Evolutionary conservation across 768 basidiomycete genomes (phyloP).

Genomic region (Melanogaster broomeanus): DNA sequence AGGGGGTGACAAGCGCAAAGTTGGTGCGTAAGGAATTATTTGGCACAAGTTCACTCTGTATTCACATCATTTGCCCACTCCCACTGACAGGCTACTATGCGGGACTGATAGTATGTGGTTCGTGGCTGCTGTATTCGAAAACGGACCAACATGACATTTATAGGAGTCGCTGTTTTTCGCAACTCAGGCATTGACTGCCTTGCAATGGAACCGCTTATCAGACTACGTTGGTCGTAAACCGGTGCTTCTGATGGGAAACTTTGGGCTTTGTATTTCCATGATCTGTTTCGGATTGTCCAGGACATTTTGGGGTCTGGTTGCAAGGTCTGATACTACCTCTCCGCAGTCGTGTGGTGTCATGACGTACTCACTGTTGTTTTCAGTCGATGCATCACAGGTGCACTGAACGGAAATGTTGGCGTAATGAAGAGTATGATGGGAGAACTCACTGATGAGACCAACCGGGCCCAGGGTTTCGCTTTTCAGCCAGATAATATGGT

Average conservation of each 20-base stretch:
- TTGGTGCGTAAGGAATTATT: slow-evolving; percentile 42
- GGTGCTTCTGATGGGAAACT: slow-evolving; percentile 63
- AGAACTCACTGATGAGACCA: slow-evolving; percentile 51
- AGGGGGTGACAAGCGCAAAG: slow-evolving; percentile 23
- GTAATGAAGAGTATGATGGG: slow-evolving; percentile 70
- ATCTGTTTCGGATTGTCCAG: slow-evolving; percentile 68
- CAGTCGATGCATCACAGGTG: slow-evolving; percentile 56
- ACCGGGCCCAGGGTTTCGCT: slow-evolving; percentile 19
- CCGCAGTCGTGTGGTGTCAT: not conserved
- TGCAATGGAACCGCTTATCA: slow-evolving; percentile 74
- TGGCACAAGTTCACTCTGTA: not conserved
- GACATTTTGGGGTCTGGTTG: slow-evolving; percentile 62
- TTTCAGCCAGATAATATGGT: slow-evolving; percentile 20
- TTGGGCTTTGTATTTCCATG: slow-evolving; percentile 67
- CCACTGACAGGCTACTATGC: slow-evolving; percentile 79
- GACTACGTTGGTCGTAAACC: slow-evolving; percentile 74
- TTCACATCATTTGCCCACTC: slow-evolving; percentile 17
- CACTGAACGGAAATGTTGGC: slow-evolving; percentile 64
- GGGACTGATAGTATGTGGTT: slow-evolving; percentile 57
- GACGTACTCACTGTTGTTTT: slow-evolving; percentile 1
- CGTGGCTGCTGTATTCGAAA: not conserved
- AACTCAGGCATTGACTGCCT: slow-evolving; percentile 67
- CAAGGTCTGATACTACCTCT: slow-evolving; percentile 30
- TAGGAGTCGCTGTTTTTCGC: slow-evolving; percentile 79
- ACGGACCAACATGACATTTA: not conserved